Conservation (phyloP, 106 monocot species). For the Dendrobium officinale region DNA sequence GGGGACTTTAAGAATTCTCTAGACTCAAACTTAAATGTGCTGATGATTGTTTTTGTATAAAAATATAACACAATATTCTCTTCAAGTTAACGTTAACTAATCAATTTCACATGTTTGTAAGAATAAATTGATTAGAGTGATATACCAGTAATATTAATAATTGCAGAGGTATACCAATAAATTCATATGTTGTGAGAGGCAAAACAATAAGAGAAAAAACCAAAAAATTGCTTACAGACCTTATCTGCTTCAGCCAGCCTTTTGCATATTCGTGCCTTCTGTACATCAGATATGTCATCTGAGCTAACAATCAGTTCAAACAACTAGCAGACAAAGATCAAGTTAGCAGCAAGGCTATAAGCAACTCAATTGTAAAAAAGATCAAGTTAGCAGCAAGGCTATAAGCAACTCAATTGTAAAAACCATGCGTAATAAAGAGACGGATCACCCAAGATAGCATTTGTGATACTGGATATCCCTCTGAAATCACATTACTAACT, state of each 20-base stretch:
- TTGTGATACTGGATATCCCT: slow-evolving; percentile 96
- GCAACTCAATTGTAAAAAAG: neutral
- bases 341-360: slow-evolving; percentile 10
- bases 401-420: too few species aligned
- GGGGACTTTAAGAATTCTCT: neutral
- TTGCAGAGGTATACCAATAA: neutral
- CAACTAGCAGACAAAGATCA: slow-evolving; percentile 32
- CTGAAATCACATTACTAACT: slow-evolving; percentile 76
- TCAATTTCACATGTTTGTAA: neutral
- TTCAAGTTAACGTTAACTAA: neutral
- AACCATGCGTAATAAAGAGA: neutral
- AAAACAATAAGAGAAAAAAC: neutral
- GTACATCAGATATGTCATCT: slow-evolving; percentile 79
- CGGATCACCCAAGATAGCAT: slow-evolving; percentile 61
- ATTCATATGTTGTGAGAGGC: neutral
- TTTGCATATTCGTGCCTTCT: slow-evolving; percentile 84
- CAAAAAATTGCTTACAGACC: slow-evolving; percentile 35
- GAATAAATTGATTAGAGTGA: neutral
- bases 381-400: too few species aligned
- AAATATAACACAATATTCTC: neutral
- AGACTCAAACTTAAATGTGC: neutral
- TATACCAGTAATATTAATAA: neutral
- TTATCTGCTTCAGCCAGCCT: slow-evolving; percentile 86
- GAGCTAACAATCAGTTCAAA: slow-evolving; percentile 58
- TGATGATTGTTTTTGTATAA: neutral